phyloP scores from a whole-genome alignment of 129 eudicot genomes.

The Helichrysum umbraculigerum region DNA sequence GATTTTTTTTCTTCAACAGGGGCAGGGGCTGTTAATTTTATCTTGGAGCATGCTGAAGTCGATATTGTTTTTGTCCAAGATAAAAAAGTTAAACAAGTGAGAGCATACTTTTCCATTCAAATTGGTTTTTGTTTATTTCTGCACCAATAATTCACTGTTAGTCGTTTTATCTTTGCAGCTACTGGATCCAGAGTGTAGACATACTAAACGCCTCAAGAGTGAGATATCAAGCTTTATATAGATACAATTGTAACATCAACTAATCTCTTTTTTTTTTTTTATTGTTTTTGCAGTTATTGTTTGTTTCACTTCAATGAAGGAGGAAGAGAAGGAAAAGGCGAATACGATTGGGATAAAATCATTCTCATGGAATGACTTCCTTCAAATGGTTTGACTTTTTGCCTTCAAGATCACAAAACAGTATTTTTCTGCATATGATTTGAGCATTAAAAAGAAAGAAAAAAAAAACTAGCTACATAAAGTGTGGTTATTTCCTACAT shows the following conservation, averaged over 20 bases:
- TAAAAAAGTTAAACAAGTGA: constrained; percentile 74
- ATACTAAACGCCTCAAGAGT: constrained; percentile 77
- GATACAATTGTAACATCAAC: background rate
- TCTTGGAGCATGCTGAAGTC: constrained; percentile 87
- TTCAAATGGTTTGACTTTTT: constrained; percentile 37
- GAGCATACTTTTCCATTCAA: constrained; percentile 2
- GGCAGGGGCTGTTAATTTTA: constrained; percentile 75
- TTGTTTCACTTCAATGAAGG: constrained; percentile 40
- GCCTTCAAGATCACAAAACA: background rate
- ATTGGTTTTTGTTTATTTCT: background rate
- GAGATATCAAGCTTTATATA: constrained; percentile 21
- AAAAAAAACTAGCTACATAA: no score
- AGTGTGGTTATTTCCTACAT: background rate
- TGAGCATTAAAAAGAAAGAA: background rate
- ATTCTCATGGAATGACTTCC: constrained; percentile 70
- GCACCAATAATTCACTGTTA: background rate
- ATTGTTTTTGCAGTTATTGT: constrained; percentile 51
- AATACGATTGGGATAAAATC: constrained; percentile 53
- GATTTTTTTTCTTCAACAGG: constrained; percentile 36
- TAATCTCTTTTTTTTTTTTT: constrained; percentile 9
- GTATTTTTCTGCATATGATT: background rate
- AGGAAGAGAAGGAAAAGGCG: constrained; percentile 59
- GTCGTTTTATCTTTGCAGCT: constrained; percentile 48
- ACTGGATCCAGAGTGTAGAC: constrained; percentile 71
- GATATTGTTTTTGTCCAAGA: constrained; percentile 80